Conservation (phyloP, 768 basidiomycete species). For the Lentinula edodes region DNA sequence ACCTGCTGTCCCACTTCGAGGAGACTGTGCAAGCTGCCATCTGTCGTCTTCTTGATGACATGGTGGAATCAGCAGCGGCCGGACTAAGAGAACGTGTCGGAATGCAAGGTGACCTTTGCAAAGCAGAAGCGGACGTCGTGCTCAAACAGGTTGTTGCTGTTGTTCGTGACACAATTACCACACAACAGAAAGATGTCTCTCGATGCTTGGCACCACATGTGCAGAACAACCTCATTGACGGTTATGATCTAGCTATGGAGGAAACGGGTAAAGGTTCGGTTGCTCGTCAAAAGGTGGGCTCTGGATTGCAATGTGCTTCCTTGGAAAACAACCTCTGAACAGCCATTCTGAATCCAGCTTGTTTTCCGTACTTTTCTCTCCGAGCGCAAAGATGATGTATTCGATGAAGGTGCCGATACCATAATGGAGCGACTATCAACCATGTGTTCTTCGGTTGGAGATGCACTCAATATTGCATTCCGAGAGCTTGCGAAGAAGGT, state of each 20-base stretch:
- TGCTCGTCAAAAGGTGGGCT: constrained; percentile 49
- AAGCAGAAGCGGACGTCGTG: constrained; percentile 46
- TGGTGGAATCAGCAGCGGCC: constrained; percentile 43
- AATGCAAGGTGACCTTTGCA: constrained; percentile 44
- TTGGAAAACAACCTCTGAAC: not conserved
- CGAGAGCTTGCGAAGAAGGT: constrained; percentile 53
- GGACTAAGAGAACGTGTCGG: constrained; percentile 49
- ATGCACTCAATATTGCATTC: constrained; percentile 40
- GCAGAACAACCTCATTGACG: constrained; percentile 41
- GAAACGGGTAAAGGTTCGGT: constrained; percentile 54
- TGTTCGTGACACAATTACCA: constrained; percentile 44
- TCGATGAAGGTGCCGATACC: constrained; percentile 45
- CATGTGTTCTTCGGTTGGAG: constrained; percentile 45
- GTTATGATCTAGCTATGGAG: constrained; percentile 49
- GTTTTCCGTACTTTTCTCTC: constrained; percentile 43
- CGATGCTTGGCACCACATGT: constrained; percentile 53
- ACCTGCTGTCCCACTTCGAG: constrained; percentile 48
- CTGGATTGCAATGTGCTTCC: not conserved
- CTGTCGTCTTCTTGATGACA: constrained; percentile 39
- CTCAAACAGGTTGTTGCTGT: constrained; percentile 41
- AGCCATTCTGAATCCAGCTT: constrained; percentile 22
- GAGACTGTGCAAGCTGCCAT: constrained; percentile 29
- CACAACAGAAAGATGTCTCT: constrained; percentile 55
- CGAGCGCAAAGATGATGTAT: constrained; percentile 41
- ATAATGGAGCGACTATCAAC: constrained; percentile 40